Conservation (phyloP, 1,284 basidiomycete genomes). For the Thecaphora thlaspeos region DNA sequence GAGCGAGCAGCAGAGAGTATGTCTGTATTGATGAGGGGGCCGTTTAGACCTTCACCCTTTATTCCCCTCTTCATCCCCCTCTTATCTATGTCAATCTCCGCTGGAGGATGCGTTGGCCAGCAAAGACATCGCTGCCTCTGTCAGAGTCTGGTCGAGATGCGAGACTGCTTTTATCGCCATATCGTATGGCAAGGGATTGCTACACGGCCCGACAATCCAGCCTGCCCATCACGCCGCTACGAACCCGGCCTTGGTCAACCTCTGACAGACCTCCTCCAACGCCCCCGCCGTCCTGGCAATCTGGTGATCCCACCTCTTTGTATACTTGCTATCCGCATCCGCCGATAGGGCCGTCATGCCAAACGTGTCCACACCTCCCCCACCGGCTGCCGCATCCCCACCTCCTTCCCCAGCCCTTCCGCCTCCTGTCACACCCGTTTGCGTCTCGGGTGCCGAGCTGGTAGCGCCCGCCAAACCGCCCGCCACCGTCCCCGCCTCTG, state of each 20-base stretch:
- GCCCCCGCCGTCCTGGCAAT: slow-evolving; percentile 30
- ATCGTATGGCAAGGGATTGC: too few relatives aligned
- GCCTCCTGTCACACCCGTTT: slow-evolving; percentile 6
- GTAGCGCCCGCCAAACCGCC: slow-evolving; percentile 25
- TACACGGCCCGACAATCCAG: too few relatives aligned
- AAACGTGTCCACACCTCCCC: slow-evolving; percentile 3
- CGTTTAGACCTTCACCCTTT: too few relatives aligned
- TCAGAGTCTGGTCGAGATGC: too few relatives aligned
- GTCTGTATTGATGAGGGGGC: slow-evolving; percentile 47
- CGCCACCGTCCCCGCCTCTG: slow-evolving; percentile 26
- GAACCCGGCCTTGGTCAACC: slow-evolving; percentile 17
- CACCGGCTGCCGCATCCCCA: slow-evolving; percentile 6
- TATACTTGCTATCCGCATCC: slow-evolving; percentile 28
- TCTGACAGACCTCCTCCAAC: slow-evolving; percentile 36
- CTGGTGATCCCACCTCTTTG: slow-evolving; percentile 37
- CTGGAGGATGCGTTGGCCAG: too few relatives aligned
- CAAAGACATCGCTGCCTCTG: too few relatives aligned
- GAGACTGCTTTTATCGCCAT: too few relatives aligned
- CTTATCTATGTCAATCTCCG: too few relatives aligned
- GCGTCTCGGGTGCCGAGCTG: slow-evolving; percentile 6
- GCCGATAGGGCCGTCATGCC: too few relatives aligned
- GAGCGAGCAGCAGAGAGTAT: slow-evolving; percentile 49
- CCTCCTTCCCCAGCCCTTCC: slow-evolving; percentile 4
- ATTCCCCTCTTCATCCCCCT: too few relatives aligned
- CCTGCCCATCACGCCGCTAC: too few relatives aligned